Conservation (phyloP, 2,329 filamentous ascomycete species). For the Monosporascus cannonballus region DNA sequence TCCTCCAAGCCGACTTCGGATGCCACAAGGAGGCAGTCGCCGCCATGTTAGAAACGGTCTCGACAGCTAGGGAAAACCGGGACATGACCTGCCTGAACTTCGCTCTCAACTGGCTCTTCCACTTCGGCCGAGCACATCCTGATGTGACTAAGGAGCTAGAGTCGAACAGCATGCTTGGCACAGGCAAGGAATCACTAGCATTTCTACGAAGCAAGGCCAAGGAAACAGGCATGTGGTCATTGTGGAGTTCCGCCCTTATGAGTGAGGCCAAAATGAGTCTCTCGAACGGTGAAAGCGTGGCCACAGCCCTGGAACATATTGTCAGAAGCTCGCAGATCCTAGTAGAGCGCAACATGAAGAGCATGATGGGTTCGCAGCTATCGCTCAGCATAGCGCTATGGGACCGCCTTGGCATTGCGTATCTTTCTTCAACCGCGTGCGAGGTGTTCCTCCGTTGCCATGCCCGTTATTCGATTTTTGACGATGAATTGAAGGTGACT, state of each 20-base stretch:
- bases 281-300: slow-evolving; percentile 60
- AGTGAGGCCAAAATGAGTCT: slow-evolving; percentile 80
- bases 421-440: slow-evolving; percentile 53
- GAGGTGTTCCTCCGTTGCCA: slow-evolving; percentile 75
- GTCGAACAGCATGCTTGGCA: slow-evolving; percentile 67
- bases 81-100: slow-evolving; percentile 93
- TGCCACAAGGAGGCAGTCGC: slow-evolving; percentile 85
- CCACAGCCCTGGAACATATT: slow-evolving; percentile 66
- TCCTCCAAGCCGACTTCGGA: slow-evolving; percentile 92
- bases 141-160: slow-evolving; percentile 64
- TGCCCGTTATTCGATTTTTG: slow-evolving; percentile 49
- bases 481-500: slow-evolving; percentile 71
- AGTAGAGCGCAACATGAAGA: slow-evolving; percentile 67
- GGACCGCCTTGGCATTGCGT: slow-evolving; percentile 62
- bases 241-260: slow-evolving; percentile 77
- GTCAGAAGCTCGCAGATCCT: slow-evolving; percentile 79
- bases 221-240: slow-evolving; percentile 77
- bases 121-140: slow-evolving; percentile 83
- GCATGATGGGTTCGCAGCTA: slow-evolving; percentile 67
- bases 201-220: slow-evolving; percentile 83
- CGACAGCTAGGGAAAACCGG: slow-evolving; percentile 88
- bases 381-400: slow-evolving; percentile 69
- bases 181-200: slow-evolving; percentile 72
- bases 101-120: slow-evolving; percentile 90
- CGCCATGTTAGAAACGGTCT: slow-evolving; percentile 90